Evolutionary conservation across 306 rosid genomes (phyloP), one percentile per base, ranked within the genome.

Genomic region (Vigna unguiculata): DNA sequence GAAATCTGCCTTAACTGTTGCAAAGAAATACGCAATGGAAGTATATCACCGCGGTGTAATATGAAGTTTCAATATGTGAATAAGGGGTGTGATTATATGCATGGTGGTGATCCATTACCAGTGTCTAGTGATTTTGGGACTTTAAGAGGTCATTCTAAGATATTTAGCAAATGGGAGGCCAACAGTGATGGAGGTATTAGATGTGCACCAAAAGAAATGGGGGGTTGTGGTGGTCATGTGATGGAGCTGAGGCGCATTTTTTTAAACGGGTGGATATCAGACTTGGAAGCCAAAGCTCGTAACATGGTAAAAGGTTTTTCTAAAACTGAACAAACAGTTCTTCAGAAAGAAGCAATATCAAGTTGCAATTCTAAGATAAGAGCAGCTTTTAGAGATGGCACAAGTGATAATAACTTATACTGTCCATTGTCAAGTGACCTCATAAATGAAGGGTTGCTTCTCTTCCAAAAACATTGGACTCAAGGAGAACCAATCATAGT

Each of bases 1-100:
- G 97, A 91, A 86, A 82, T 91, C 30, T 91, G 97, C 73, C 90
- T 87, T 9, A 69, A 54, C 30, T 91, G 97, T 72, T 91, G 97
- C 75, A 70, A 41, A 68, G 92, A 91, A 76, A 66, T 89, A 24
- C 93, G 92, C 48, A 55, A 81, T 36, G 90, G 90, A 75, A 69
- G 77, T 25, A 80, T 87, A 47, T 25, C 60, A 51, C 74, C 83
- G 32, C 84, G 80, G 24, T 19, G 46, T 41, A 90, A 78, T 41
- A 5, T 87, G 70, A 85, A 87, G 78, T 87, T 86, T 77, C 96
- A 53, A 34, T 90, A 90, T 52, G 58, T 68, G 71, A 41, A 82
- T 52, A 88, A 71, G 81, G 97, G 97, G 4, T 64, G 38, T 72
- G 89, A 84, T 51, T 92, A 92, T 78, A 90, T 92, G 83, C 90